phyloP scores from a whole-genome alignment of 176 grass and related monocot species.

The Thalia dealbata region DNA sequence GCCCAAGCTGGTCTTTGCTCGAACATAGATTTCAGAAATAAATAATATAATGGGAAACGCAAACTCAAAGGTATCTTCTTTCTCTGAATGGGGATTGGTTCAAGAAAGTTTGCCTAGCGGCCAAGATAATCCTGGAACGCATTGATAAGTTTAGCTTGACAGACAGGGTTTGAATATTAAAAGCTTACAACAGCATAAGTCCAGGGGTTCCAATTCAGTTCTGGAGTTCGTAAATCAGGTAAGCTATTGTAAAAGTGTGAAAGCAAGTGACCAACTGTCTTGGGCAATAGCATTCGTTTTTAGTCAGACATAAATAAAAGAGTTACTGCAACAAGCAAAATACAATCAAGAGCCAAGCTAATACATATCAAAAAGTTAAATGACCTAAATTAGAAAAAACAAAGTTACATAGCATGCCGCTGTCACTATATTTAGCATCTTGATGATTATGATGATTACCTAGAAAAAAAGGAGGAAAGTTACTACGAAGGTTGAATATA shows the following conservation, averaged over 20 bases:
- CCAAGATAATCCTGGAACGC: background rate
- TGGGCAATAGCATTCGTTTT: no score
- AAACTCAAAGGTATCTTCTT: background rate
- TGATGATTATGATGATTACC: no score
- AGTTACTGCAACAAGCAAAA: background rate
- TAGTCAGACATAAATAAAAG: no score
- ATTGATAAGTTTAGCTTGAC: background rate
- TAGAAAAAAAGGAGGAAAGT: background rate
- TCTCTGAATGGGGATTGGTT: background rate
- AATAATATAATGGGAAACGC: background rate
- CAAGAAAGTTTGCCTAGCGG: background rate
- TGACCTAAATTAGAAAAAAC: no score
- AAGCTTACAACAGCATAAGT: background rate
- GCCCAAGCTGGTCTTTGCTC: background rate
- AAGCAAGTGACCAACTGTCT: no score
- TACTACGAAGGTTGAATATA: background rate
- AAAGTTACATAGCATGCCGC: no score
- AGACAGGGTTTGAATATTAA: background rate
- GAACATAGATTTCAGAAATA: background rate
- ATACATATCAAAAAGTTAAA: no score
- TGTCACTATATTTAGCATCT: no score
- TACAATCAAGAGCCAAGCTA: background rate
- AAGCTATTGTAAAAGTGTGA: background rate
- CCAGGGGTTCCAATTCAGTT: background rate
- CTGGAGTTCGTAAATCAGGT: background rate